phyloP scores from a whole-genome alignment of 345 rosid species.

The Bruguiera parviflora region DNA sequence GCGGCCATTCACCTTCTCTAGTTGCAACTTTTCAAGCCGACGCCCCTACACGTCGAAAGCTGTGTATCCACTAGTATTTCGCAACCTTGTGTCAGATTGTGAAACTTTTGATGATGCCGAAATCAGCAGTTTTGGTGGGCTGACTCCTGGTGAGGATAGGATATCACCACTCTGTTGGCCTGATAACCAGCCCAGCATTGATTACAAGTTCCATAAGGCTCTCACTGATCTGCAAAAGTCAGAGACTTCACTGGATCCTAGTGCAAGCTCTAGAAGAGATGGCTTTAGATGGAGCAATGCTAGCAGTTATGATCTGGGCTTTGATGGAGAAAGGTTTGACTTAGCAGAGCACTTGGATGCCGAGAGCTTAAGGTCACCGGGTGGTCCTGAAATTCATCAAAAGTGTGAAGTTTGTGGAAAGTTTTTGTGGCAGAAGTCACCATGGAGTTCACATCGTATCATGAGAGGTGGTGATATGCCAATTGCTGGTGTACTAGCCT shows the following conservation, averaged over 20 bases:
- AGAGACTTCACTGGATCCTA: conserved; percentile 52
- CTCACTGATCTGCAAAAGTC: conserved; percentile 45
- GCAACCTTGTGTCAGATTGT: conserved; percentile 75
- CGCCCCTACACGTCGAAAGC: conserved; percentile 61
- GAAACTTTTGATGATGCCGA: conserved; percentile 41
- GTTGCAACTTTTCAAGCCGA: conserved; percentile 35
- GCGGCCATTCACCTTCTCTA: conserved; percentile 35
- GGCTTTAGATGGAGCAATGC: conserved; percentile 74
- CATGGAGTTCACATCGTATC: conserved; percentile 76
- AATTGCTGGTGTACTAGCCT: conserved; percentile 64
- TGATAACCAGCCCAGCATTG: conserved; percentile 34
- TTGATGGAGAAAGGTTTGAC: conserved; percentile 53
- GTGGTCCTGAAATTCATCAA: conserved; percentile 27
- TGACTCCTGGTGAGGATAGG: conserved; percentile 45
- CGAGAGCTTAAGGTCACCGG: conserved; percentile 36
- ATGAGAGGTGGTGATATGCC: conserved; percentile 78
- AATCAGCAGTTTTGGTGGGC: conserved; percentile 38
- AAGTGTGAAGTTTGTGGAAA: conserved; percentile 78
- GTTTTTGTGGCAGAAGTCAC: conserved; percentile 64
- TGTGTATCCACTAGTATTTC: conserved; percentile 63
- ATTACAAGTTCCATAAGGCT: conserved; percentile 42
- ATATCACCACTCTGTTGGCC: conserved; percentile 49
- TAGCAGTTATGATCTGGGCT: conserved; percentile 58
- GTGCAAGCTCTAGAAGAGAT: conserved; percentile 64
- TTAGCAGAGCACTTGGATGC: conserved; percentile 35